Evolutionary conservation across 2,329 filamentous ascomycete species (phyloP).

Genomic region (Rutstroemia sp.): DNA sequence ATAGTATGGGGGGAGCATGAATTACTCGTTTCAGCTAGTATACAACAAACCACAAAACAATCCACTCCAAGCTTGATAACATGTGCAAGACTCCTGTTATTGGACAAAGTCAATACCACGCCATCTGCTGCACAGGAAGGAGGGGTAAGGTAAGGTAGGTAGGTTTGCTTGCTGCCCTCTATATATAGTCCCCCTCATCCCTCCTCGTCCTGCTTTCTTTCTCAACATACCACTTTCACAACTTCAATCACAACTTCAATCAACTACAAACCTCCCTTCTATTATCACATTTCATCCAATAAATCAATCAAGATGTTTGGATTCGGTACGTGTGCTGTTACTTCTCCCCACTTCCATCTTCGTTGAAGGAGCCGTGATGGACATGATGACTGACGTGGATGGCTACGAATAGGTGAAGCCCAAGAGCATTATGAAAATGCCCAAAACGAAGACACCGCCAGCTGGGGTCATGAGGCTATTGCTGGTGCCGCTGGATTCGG

Average conservation of each 20-base stretch:
- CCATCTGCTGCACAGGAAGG: no score
- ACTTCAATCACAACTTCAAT: not conserved
- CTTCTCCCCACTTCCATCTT: not conserved
- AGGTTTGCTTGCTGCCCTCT: not conserved
- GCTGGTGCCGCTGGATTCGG: slow-evolving; percentile 72
- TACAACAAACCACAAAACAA: no score
- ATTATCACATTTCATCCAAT: slow-evolving; percentile 1
- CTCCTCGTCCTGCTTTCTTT: not conserved
- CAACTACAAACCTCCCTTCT: not conserved
- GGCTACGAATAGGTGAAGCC: slow-evolving; percentile 32
- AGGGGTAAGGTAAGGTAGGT: no score
- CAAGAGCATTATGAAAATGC: slow-evolving; percentile 38
- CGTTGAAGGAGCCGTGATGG: no score
- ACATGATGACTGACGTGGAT: not conserved
- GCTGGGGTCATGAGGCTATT: slow-evolving; percentile 65
- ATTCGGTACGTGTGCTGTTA: slow-evolving; percentile 17
- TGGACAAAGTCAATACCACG: no score
- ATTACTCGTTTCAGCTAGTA: no score
- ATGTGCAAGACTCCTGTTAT: no score
- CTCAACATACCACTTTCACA: not conserved
- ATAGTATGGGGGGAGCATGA: no score
- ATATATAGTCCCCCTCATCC: slow-evolving; percentile 8
- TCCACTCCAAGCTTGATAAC: no score
- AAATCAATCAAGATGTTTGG: slow-evolving; percentile 26
- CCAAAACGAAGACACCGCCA: slow-evolving; percentile 45